These are phyloP conservation scores for Tolypocladium tundrense DNA, from an alignment of 2,329 filamentous ascomycete species.

Conservation along the genomic window DNA sequence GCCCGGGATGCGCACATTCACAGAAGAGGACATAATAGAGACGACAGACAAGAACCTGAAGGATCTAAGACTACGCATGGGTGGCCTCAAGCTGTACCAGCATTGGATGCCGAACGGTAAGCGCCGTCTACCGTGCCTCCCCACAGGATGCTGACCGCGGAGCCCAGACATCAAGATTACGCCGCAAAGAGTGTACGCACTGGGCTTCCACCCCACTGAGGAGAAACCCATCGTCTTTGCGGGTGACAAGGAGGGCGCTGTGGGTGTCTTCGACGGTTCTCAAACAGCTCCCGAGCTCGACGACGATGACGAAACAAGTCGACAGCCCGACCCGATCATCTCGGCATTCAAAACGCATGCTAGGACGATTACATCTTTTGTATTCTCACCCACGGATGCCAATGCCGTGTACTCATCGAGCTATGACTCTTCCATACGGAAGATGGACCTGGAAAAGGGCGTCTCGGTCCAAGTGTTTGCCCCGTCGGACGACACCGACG, in stretches of 20 bases:
- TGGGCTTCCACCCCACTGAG: slow-evolving; percentile 78
- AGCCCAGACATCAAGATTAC: slow-evolving; percentile 75
- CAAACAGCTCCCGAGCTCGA: slow-evolving; percentile 53
- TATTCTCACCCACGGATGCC: slow-evolving; percentile 61
- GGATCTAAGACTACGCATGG: slow-evolving; percentile 66
- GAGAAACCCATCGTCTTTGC: slow-evolving; percentile 87
- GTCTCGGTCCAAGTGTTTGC: slow-evolving; percentile 75
- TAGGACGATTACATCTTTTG: slow-evolving; percentile 76
- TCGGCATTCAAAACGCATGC: slow-evolving; percentile 85
- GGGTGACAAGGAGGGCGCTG: slow-evolving; percentile 83
- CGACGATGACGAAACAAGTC: slow-evolving; percentile 57
- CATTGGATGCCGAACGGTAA: slow-evolving; percentile 70
- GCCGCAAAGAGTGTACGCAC: slow-evolving; percentile 75
- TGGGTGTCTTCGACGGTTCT: slow-evolving; percentile 85
- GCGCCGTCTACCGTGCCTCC: background rate
- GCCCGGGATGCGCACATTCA: slow-evolving; percentile 77
- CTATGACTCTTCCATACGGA: slow-evolving; percentile 87
- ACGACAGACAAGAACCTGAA: slow-evolving; percentile 70
- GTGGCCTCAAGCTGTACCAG: slow-evolving; percentile 67
- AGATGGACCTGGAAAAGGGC: slow-evolving; percentile 72
- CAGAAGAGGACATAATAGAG: slow-evolving; percentile 69
- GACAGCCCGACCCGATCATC: slow-evolving; percentile 63
- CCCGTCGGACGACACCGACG: slow-evolving; percentile 56
- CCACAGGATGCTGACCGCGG: background rate
- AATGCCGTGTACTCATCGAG: slow-evolving; percentile 76